Evolutionary conservation across 2,329 filamentous ascomycete species (phyloP), one percentile per base, ranked within the genome.

Genomic region (Arthrinium phaeospermum): DNA sequence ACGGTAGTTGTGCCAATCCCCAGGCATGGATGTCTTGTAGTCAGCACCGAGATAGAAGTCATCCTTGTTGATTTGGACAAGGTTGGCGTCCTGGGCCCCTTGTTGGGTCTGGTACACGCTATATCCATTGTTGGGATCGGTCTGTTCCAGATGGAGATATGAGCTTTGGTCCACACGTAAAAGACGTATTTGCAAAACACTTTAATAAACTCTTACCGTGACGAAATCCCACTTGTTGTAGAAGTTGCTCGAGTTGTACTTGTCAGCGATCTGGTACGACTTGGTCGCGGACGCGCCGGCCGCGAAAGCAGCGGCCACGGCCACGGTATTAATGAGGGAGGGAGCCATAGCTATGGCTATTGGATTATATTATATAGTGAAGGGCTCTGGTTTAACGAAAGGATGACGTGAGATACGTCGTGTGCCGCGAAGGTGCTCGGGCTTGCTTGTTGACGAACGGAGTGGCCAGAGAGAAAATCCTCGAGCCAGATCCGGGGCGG

Each of bases 91-190:
- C 12, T 78, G 57, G 19, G 86, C 85, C 30, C 82, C 79, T 0
- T 64, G 73, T 34, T 69, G 75, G 77, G 71, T 80, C 67, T 81
- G 79, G 75, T 87, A 95, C 71, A 85, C 82, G 68, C 94, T 92
- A 77, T 88, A 92, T 12, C 92, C 92, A 71, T 87, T 78, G 67
- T 90, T 94, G 13, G 90, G 90, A 76, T 94, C 92, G 7, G 76
- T 61, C 24, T 75, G 77, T 69, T 79, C 69, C 45, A 45, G 24
- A 70, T 44, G 14, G 19, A 12, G 61, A 22, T 1, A 12, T 67
- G 27, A 24, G 57, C 37, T 13, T 64, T 41, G 13, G 57, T 64
- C 30, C 4, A 13, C 10, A 64, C 30, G n/a, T 41, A 16, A 30
- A 14, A n/a, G n/a, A 4, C 10, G 10, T 27, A 3, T 4, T 12